A percentile compares a stretch with the other conserved stretches of the same genome.
These are phyloP conservation scores for Backusella circina DNA, from an alignment of 192 early-diverging fungal species.

Conservation along the genomic window DNA sequence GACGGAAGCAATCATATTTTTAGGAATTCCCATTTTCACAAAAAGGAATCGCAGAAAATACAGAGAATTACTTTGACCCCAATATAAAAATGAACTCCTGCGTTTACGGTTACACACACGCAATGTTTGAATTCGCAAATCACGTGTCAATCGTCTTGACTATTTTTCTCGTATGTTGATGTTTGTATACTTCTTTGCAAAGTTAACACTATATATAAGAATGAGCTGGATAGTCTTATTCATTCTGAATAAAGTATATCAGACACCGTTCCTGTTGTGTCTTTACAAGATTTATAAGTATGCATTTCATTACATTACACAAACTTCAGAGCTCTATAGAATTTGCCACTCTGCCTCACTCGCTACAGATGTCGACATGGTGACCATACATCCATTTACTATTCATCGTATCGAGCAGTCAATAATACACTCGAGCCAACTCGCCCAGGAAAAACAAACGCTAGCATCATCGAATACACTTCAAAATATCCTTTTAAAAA, in stretches of 20 bases:
- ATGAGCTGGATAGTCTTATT: slow-evolving; percentile 45
- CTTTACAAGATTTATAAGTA: slow-evolving; percentile 56
- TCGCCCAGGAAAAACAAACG: slow-evolving; percentile 7
- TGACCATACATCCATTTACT: neutral
- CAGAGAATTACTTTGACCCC: too few species aligned
- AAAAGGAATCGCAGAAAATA: neutral
- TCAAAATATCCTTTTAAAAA: neutral
- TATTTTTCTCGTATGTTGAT: neutral
- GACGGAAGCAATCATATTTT: neutral
- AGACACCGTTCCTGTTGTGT: slow-evolving; percentile 42
- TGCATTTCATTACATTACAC: slow-evolving; percentile 44
- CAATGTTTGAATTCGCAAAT: neutral
- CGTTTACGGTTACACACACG: neutral
- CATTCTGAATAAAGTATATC: slow-evolving; percentile 47
- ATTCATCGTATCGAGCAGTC: slow-evolving; percentile 35
- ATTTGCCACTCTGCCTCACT: slow-evolving; percentile 31
- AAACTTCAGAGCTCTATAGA: slow-evolving; percentile 60
- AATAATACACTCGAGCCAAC: slow-evolving; percentile 47
- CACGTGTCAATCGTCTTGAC: neutral
- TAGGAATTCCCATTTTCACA: neutral
- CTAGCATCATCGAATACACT: neutral
- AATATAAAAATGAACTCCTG: neutral
- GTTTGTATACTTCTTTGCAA: neutral
- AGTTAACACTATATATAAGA: neutral
- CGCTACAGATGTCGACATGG: neutral